Evolutionary conservation across 169 alveolate species (phyloP), one percentile per base, ranked within the genome.

Genomic region (Sarcocystis neurona): DNA sequence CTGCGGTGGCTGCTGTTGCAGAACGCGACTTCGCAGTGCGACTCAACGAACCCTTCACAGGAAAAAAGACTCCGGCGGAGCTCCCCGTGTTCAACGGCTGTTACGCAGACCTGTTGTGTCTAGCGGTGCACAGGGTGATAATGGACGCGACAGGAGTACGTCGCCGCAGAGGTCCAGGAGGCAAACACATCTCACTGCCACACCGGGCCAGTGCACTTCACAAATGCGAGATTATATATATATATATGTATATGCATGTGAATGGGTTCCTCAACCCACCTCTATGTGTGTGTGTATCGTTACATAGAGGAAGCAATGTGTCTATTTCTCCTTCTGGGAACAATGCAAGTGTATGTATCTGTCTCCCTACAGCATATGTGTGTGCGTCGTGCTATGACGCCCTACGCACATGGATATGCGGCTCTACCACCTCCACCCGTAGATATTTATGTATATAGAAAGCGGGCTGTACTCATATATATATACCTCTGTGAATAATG

Each of bases 21-120:
- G 90, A 85, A 30, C 37, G 90, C 0, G 90, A 85, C 68, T 85
- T 85, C 78, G 90, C 90, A 0, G 90, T 85, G n/a, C 44, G 74
- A 5, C 75, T 85, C 56, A 85, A 85, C 70, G 84, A 53, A 37
- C 77, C 84, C 27, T 85, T 85, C 75, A 8, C 10, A 15, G 43
- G 53, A 32, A 20, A 46, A 74, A 30, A 58, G 72, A 10, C 63
- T 39, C 84, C 70, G 0, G 27, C 63, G 39, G 68, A 68, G 18
- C 39, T 46, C 32, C 72, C 58, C 32, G 56, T 72, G 34, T 85
- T 66, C 85, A 60, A 72, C 23, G 90, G 90, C 27, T 39, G 63
- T 43, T 50, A 44, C 74, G 90, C 90, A n/a, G 90, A 85, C 48
- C 84, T 85, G 41, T 46, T 85, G 74, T 43, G 63, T 20, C 72